phyloP scores from a whole-genome alignment of 163 green algal genomes.

The Chlorella variabilis region DNA sequence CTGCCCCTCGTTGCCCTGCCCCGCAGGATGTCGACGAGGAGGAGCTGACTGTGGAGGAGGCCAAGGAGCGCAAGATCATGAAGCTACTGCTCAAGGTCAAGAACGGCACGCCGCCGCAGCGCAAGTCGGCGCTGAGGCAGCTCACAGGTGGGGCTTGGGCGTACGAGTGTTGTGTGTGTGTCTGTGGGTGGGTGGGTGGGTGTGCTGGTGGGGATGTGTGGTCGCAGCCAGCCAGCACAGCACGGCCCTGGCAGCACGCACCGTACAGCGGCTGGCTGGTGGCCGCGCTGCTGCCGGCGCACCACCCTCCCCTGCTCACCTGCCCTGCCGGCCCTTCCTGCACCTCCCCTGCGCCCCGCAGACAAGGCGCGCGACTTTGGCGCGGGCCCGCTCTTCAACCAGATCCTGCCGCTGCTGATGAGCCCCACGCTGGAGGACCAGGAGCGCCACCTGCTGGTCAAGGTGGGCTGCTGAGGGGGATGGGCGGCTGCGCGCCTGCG shows the following conservation, averaged over 20 bases:
- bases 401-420: slow-evolving; percentile 99
- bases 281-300: not conserved
- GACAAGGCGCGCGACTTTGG: slow-evolving; percentile 98
- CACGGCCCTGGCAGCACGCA: no score
- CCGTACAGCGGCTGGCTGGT: no score
- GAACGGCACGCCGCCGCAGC: slow-evolving; percentile 97
- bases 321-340: not conserved
- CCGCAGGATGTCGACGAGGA: slow-evolving; percentile 89
- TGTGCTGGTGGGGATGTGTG: slow-evolving; percentile 70
- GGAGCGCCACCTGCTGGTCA: slow-evolving; percentile 96
- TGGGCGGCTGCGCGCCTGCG: not conserved
- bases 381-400: slow-evolving; percentile 96
- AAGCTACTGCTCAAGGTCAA: slow-evolving; percentile 99
- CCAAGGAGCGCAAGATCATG: slow-evolving; percentile 98
- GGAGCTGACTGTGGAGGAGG: slow-evolving; percentile 91
- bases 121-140: slow-evolving; percentile 95
- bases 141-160: slow-evolving; percentile 70
- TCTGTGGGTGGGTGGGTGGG: no score
- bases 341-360: not conserved
- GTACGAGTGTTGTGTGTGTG: not conserved
- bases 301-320: not conserved
- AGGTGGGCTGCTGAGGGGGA: slow-evolving; percentile 63
- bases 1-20: not conserved
- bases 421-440: slow-evolving; percentile 93
- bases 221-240: no score